phyloP scores from a whole-genome alignment of 495 filamentous ascomycete species.

The Podospora pseudopauciseta region DNA sequence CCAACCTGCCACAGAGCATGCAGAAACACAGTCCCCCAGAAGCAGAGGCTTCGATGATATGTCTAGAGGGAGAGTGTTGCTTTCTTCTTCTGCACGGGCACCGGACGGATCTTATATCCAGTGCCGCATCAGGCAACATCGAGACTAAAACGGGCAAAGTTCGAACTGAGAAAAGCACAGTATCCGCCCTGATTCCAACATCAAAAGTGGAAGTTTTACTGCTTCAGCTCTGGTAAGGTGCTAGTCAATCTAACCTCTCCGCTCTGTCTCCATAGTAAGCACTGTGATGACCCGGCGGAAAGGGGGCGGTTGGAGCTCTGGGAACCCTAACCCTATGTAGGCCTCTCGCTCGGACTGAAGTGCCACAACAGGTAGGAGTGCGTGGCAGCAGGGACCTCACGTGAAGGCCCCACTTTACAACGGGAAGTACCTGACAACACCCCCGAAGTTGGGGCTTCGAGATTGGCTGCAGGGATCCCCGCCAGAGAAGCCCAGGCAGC shows the following conservation, averaged over 20 bases:
- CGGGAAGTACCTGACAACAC: not conserved
- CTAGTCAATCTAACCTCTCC: not conserved
- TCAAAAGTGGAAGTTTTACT: not conserved
- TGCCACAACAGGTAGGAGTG: not conserved
- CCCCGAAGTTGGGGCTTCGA: not conserved
- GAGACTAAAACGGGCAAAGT: not conserved
- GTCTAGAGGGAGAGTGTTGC: no score
- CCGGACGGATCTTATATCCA: not conserved
- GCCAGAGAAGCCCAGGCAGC: conserved; percentile 27
- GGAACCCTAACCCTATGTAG: not conserved
- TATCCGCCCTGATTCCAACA: not conserved
- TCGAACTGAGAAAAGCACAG: not conserved
- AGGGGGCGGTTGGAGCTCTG: not conserved
- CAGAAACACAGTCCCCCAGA: no score
- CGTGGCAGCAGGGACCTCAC: not conserved
- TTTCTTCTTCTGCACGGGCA: not conserved
- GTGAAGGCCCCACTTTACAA: not conserved
- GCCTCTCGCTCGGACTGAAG: not conserved
- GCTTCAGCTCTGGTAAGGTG: not conserved
- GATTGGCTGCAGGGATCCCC: conserved; percentile 7
- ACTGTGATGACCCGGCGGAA: not conserved
- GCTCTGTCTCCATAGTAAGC: no score
- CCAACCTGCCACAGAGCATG: not conserved
- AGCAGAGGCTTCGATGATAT: no score
- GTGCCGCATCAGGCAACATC: not conserved